Percentiles rank a stretch among this genome's conserved stretches.
Conservation (phyloP, 108 stramenopile genomes). For the Skeletonema potamos region DNA sequence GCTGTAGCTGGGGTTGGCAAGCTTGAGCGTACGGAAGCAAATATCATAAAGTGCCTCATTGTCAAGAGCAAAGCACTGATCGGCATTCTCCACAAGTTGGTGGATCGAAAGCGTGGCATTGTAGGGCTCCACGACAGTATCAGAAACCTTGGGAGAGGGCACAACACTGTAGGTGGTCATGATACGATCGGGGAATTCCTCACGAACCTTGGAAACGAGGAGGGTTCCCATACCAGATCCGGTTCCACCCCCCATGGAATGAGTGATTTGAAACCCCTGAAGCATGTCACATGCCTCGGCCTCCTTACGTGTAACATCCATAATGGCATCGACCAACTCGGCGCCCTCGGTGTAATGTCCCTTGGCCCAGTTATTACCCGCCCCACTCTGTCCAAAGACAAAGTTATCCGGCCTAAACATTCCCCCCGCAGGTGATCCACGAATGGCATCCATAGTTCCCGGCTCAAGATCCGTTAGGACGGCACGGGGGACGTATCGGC, state of each 20-base stretch:
- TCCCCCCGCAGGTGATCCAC: constrained; percentile 75
- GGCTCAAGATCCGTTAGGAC: constrained; percentile 78
- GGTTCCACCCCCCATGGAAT: constrained; percentile 89
- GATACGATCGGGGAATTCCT: constrained; percentile 90
- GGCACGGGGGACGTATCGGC: constrained; percentile 86
- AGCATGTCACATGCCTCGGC: constrained; percentile 84
- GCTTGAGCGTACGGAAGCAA: constrained; percentile 83
- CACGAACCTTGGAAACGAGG: constrained; percentile 82
- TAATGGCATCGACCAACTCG: constrained; percentile 80
- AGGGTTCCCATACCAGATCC: constrained; percentile 87
- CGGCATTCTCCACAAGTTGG: constrained; percentile 90
- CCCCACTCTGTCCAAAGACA: constrained; percentile 83
- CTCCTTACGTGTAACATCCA: constrained; percentile 88
- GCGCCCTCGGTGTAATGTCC: constrained; percentile 91
- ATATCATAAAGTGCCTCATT: constrained; percentile 91
- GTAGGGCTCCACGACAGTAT: constrained; percentile 86
- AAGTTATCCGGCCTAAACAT: constrained; percentile 89
- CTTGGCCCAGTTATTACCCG: constrained; percentile 91
- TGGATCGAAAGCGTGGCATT: constrained; percentile 87
- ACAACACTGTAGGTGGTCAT: constrained; percentile 87
- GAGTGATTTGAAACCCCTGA: constrained; percentile 88
- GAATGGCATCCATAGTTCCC: constrained; percentile 87
- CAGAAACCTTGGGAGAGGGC: constrained; percentile 86
- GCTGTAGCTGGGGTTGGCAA: constrained; percentile 75
- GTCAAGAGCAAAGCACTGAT: constrained; percentile 88